Conservation (phyloP, 1,284 basidiomycete genomes). For the Melampsora larici-populina region DNA sequence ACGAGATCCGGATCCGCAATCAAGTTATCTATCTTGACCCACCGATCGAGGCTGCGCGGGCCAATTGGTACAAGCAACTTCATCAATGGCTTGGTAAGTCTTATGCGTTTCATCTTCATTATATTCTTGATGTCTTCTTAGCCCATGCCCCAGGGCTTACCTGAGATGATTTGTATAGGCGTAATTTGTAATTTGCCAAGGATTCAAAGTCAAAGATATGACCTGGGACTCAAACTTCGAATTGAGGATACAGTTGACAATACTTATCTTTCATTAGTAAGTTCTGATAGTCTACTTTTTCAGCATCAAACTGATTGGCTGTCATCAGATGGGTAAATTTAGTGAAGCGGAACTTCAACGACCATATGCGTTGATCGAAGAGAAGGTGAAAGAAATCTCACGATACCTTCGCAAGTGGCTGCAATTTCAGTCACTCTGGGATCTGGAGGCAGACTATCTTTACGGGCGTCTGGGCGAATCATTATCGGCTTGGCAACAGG, state of each 20-base stretch:
- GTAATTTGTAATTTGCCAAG: constrained; percentile 82
- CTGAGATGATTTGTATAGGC: constrained; percentile 56
- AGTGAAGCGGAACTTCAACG: constrained; percentile 70
- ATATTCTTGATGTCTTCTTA: background rate
- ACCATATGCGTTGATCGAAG: constrained; percentile 82
- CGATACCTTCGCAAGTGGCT: constrained; percentile 96
- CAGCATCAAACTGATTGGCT: background rate
- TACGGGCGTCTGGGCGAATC: constrained; percentile 92
- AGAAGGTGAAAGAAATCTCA: constrained; percentile 77
- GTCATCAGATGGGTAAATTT: constrained; percentile 68
- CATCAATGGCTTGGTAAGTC: constrained; percentile 77
- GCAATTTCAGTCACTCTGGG: constrained; percentile 98
- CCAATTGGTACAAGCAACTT: constrained; percentile 84
- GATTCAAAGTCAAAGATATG: constrained; percentile 90
- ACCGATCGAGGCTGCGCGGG: constrained; percentile 87
- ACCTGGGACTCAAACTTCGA: constrained; percentile 74
- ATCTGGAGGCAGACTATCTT: constrained; percentile 92
- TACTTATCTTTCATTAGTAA: constrained; percentile 71
- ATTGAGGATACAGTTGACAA: constrained; percentile 43
- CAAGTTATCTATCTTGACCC: constrained; percentile 98
- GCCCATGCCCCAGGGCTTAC: background rate
- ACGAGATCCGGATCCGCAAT: constrained; percentile 95
- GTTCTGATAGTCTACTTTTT: constrained; percentile 49
- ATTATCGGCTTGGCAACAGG: constrained; percentile 83
- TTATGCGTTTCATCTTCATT: background rate